Conservation (phyloP, 208 protist genomes). For the Crithidia thermophila region DNA sequence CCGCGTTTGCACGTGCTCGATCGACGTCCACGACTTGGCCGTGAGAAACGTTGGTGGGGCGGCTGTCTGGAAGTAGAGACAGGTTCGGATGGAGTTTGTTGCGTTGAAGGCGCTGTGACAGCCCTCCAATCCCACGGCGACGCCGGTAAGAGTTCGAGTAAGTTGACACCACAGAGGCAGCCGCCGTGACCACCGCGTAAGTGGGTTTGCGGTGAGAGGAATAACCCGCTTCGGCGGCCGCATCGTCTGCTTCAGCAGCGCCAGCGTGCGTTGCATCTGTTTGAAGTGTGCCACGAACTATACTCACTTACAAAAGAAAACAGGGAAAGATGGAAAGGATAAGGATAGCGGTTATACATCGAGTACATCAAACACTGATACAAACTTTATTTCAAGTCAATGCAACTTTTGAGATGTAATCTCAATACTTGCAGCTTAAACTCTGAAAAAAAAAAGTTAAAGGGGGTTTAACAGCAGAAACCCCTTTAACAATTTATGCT, state of each 20-base stretch:
- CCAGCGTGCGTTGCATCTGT: background rate
- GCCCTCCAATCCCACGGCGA: slow-evolving; percentile 73
- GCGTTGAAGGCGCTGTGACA: slow-evolving; percentile 88
- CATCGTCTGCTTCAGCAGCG: slow-evolving; percentile 43
- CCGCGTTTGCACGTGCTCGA: slow-evolving; percentile 58
- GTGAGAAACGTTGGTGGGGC: slow-evolving; percentile 69
- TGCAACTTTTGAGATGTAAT: too few relatives aligned
- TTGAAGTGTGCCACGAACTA: too few relatives aligned
- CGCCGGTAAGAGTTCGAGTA: slow-evolving; percentile 14
- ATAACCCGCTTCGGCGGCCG: slow-evolving; percentile 44
- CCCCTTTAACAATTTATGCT: too few relatives aligned
- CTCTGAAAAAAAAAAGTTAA: too few relatives aligned
- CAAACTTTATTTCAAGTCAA: too few relatives aligned
- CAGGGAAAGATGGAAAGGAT: too few relatives aligned
- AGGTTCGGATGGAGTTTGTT: slow-evolving; percentile 83
- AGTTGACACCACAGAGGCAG: slow-evolving; percentile 43
- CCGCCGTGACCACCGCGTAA: slow-evolving; percentile 70
- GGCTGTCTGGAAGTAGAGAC: slow-evolving; percentile 68
- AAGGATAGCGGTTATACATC: too few relatives aligned
- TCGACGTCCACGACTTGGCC: slow-evolving; percentile 39
- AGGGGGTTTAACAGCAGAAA: too few relatives aligned
- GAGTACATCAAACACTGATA: too few relatives aligned
- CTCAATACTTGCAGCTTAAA: too few relatives aligned
- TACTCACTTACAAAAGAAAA: too few relatives aligned
- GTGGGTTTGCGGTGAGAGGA: slow-evolving; percentile 51